Conservation (phyloP, 2,329 filamentous ascomycete species). For the Ophiostoma himal-ulmi region DNA sequence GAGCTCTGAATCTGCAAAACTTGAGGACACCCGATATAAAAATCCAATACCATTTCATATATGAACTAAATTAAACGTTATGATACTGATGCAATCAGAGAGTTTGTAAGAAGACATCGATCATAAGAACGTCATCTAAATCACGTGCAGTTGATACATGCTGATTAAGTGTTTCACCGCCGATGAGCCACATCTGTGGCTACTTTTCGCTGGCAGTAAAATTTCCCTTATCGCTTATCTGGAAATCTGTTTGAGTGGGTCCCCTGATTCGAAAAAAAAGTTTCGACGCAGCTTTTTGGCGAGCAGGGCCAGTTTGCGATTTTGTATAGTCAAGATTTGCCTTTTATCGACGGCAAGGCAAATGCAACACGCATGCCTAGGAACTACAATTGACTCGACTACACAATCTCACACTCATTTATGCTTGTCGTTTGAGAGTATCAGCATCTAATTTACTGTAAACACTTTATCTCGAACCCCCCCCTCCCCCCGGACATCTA, state of each 20-base stretch:
- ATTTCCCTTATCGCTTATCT: constrained; percentile 10
- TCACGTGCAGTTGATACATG: neutral
- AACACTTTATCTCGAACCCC: neutral
- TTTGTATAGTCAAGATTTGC: neutral
- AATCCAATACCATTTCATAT: too few species aligned
- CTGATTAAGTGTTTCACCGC: neutral
- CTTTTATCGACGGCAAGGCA: constrained; percentile 1
- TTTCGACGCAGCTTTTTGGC: constrained; percentile 7
- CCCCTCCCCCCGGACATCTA: neutral
- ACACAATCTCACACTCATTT: neutral
- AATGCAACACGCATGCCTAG: constrained; percentile 6
- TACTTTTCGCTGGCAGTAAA: constrained; percentile 1
- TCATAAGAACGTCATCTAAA: neutral
- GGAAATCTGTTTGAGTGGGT: constrained; percentile 9
- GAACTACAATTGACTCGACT: neutral
- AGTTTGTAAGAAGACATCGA: too few species aligned
- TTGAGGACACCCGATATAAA: too few species aligned
- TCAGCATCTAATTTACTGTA: neutral
- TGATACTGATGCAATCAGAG: too few species aligned
- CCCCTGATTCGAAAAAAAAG: constrained; percentile 13
- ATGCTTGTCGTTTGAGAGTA: neutral
- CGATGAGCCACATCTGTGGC: neutral
- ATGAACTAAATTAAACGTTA: too few species aligned
- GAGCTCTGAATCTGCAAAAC: too few species aligned
- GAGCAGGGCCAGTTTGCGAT: neutral